These are phyloP conservation scores for Clitoria ternatea DNA, from an alignment of 306 rosid genomes.

Conservation along the genomic window DNA sequence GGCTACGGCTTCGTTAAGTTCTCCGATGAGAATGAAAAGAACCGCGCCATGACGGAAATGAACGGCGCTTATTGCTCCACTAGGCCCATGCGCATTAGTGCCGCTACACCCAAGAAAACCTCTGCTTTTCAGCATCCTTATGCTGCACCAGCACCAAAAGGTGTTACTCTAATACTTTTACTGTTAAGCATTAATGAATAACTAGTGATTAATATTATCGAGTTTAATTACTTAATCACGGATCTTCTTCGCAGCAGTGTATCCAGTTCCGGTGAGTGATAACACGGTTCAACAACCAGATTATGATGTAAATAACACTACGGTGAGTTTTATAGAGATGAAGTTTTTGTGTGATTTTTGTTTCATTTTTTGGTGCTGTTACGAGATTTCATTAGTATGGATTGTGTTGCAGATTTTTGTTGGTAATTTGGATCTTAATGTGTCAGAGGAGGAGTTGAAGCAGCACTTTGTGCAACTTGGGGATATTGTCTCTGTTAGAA, in stretches of 20 bases:
- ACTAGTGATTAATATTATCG: too few species aligned
- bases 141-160: slow-evolving; percentile 42
- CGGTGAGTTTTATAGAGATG: slow-evolving; percentile 43
- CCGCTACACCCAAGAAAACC: slow-evolving; percentile 84
- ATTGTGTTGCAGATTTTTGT: slow-evolving; percentile 63
- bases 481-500: slow-evolving; percentile 64
- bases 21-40: slow-evolving; percentile 74
- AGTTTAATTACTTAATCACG: too few species aligned
- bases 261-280: slow-evolving; percentile 63
- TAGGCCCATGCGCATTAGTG: slow-evolving; percentile 91
- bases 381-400: too few species aligned
- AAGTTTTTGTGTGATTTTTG: background rate
- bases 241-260: too few species aligned
- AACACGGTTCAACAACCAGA: slow-evolving; percentile 51
- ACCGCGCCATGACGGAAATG: slow-evolving; percentile 90
- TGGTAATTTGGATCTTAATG: slow-evolving; percentile 82
- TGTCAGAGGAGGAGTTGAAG: slow-evolving; percentile 83
- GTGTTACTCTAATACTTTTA: slow-evolving; percentile 24
- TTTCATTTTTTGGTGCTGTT: slow-evolving; percentile 17
- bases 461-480: slow-evolving; percentile 81
- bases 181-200: too few species aligned
- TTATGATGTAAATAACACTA: slow-evolving; percentile 73
- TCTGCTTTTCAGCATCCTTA: slow-evolving; percentile 58
- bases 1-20: slow-evolving; percentile 94
- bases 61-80: slow-evolving; percentile 89